Evolutionary conservation across 1,284 basidiomycete genomes (phyloP).

Genomic region (Tranzscheliella williamsii): DNA sequence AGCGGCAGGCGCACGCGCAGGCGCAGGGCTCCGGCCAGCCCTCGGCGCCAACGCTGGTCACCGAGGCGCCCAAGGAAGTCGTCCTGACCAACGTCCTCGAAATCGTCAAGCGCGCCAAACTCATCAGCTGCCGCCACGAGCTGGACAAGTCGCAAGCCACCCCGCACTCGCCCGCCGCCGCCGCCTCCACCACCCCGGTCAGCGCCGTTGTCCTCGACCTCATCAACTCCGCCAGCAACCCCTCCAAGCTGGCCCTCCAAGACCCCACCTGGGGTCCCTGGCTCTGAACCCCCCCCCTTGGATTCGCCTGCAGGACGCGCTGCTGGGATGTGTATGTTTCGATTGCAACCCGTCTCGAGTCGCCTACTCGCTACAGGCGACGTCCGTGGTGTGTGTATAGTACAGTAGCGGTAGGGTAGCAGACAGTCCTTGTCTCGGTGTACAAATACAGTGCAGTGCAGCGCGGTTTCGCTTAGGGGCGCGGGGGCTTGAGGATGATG

Average conservation of each 20-base stretch:
- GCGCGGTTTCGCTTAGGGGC: too few relatives aligned
- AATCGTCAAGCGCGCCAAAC: slow-evolving; percentile 81
- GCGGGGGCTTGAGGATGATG: too few relatives aligned
- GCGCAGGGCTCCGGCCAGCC: slow-evolving; percentile 1
- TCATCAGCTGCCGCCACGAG: slow-evolving; percentile 80
- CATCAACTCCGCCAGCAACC: slow-evolving; percentile 69
- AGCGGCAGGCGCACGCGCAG: slow-evolving; percentile 39
- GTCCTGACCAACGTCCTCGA: slow-evolving; percentile 77
- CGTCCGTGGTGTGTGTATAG: too few relatives aligned
- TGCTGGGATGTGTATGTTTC: too few relatives aligned
- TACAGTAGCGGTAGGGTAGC: too few relatives aligned
- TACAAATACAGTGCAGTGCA: too few relatives aligned
- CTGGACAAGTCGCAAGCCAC: slow-evolving; percentile 67
- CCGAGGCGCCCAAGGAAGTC: slow-evolving; percentile 66
- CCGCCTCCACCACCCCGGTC: slow-evolving; percentile 19
- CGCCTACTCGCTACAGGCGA: too few relatives aligned
- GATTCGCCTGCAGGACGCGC: not conserved
- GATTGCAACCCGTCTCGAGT: too few relatives aligned
- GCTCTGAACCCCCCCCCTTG: slow-evolving; percentile 5
- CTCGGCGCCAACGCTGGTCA: not conserved
- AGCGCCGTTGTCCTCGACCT: slow-evolving; percentile 82
- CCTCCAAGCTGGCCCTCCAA: slow-evolving; percentile 66
- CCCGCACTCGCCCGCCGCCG: slow-evolving; percentile 1
- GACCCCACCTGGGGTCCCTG: slow-evolving; percentile 39
- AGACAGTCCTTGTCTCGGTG: too few relatives aligned